These are phyloP conservation scores for Claviceps spartinae DNA, from an alignment of 2,329 filamentous ascomycete genomes.

Conservation along the genomic window DNA sequence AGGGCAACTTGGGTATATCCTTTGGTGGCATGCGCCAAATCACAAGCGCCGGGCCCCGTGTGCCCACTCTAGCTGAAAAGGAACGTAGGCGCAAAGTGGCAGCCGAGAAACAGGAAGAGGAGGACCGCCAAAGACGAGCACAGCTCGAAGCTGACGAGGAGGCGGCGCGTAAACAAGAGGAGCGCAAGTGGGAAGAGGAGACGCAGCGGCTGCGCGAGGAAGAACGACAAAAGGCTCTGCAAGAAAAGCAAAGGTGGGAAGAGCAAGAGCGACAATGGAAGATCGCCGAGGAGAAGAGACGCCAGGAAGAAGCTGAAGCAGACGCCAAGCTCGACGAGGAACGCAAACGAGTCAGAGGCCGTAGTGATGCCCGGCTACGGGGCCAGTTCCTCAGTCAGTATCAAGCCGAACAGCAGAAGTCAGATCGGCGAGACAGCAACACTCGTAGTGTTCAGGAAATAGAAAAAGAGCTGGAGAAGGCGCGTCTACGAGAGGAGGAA, in stretches of 20 bases:
- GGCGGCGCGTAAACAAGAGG: conserved; percentile 46
- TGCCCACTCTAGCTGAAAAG: conserved; percentile 75
- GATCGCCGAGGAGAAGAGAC: conserved; percentile 57
- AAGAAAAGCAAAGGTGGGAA: conserved; percentile 62
- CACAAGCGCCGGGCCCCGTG: conserved; percentile 63
- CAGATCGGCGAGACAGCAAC: conserved; percentile 13
- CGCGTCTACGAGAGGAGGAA: conserved; percentile 49
- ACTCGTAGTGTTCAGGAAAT: conserved; percentile 55
- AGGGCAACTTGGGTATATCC: conserved; percentile 85
- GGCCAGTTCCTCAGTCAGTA: conserved; percentile 84
- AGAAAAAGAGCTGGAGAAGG: conserved; percentile 54
- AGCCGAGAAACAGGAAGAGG: conserved; percentile 47
- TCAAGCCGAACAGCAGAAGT: conserved; percentile 47
- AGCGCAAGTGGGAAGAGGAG: conserved; percentile 53
- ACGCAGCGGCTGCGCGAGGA: conserved; percentile 43
- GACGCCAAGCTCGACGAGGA: conserved; percentile 56
- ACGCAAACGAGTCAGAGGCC: conserved; percentile 44
- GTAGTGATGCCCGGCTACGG: conserved; percentile 55
- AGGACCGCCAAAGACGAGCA: conserved; percentile 31
- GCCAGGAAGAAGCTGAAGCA: conserved; percentile 58
- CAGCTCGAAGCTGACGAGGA: conserved; percentile 47
- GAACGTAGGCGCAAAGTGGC: conserved; percentile 52
- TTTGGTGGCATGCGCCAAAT: conserved; percentile 91
- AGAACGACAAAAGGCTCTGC: conserved; percentile 46
- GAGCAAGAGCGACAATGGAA: conserved; percentile 68